Percentiles rank a stretch among this genome's conserved stretches.
phyloP scores from a whole-genome alignment of 1,139 yeast species.

The Taphrina communis region DNA sequence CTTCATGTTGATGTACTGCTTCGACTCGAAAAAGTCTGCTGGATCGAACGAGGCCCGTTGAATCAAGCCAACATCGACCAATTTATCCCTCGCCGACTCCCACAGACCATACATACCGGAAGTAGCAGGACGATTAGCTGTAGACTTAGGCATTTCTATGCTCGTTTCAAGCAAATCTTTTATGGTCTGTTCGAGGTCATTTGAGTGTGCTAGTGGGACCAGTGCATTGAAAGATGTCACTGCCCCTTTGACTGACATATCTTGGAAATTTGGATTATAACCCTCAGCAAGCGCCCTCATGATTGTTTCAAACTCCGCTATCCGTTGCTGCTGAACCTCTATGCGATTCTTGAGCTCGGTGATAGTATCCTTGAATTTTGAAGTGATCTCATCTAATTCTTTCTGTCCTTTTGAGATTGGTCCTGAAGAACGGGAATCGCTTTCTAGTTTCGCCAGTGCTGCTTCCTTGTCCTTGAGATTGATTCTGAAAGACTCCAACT shows the following conservation, averaged over 20 bases:
- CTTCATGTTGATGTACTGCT: conserved; percentile 15
- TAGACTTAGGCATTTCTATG: background rate
- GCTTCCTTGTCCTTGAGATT: conserved; percentile 25
- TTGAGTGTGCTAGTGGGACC: background rate
- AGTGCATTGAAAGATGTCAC: conserved; percentile 62
- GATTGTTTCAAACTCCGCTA: conserved; percentile 50
- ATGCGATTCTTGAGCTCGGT: conserved; percentile 50
- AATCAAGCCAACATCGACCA: conserved; percentile 10
- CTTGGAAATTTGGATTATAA: conserved; percentile 90
- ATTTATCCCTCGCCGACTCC: background rate
- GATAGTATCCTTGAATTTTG: conserved; percentile 41
- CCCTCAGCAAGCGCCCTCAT: conserved; percentile 59
- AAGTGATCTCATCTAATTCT: conserved; percentile 32
- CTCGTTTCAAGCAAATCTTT: conserved; percentile 2
- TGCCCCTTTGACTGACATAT: conserved; percentile 80
- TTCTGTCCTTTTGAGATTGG: conserved; percentile 12
- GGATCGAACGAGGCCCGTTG: conserved; percentile 13
- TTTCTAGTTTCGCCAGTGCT: conserved; percentile 16
- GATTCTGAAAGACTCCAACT: conserved; percentile 16
- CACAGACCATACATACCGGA: conserved; percentile 9
- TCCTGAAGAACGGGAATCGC: background rate
- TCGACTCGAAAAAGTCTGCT: conserved; percentile 10
- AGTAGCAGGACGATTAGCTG: background rate
- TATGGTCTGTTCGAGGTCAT: background rate
- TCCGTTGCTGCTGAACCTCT: conserved; percentile 48